A percentile compares a stretch with the other conserved stretches of the same genome.
Conservation (phyloP, 2,329 filamentous ascomycete species). For the Colletotrichum shisoi region DNA sequence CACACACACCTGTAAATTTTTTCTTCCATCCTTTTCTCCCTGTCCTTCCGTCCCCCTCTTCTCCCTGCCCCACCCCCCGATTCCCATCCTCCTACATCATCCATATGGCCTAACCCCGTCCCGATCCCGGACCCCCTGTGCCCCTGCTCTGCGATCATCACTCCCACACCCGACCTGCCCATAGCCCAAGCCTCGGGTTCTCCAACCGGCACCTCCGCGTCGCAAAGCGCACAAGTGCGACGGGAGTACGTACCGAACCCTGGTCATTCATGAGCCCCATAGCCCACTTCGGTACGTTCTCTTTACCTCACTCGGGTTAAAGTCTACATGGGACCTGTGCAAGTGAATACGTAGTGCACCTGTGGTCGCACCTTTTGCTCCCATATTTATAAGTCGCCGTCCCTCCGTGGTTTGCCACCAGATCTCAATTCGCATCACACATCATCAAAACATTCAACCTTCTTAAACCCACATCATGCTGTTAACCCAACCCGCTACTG, state of each 20-base stretch:
- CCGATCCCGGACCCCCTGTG: conserved; percentile 25
- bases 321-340: neutral
- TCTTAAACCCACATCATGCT: conserved; percentile 33
- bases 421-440: neutral
- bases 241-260: conserved; percentile 18
- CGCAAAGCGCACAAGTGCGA: conserved; percentile 19
- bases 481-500: conserved; percentile 32
- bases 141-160: conserved; percentile 18
- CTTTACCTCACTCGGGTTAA: conserved; percentile 21
- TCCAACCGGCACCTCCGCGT: conserved; percentile 33
- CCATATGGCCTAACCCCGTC: conserved; percentile 7
- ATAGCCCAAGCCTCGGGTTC: conserved; percentile 32
- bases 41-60: neutral
- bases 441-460: conserved; percentile 17
- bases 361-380: conserved; percentile 13
- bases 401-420: conserved; percentile 37
- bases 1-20: conserved; percentile 10
- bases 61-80: neutral
- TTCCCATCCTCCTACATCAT: conserved; percentile 13
- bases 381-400: conserved; percentile 32
- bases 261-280: conserved; percentile 23
- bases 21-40: conserved; percentile 17
- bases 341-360: conserved; percentile 32
- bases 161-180: neutral
- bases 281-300: conserved; percentile 7